A percentile compares a stretch with the other conserved stretches of the same genome.
phyloP scores from a whole-genome alignment of 148 eudicot genomes.

The Rhododendron vialii region DNA sequence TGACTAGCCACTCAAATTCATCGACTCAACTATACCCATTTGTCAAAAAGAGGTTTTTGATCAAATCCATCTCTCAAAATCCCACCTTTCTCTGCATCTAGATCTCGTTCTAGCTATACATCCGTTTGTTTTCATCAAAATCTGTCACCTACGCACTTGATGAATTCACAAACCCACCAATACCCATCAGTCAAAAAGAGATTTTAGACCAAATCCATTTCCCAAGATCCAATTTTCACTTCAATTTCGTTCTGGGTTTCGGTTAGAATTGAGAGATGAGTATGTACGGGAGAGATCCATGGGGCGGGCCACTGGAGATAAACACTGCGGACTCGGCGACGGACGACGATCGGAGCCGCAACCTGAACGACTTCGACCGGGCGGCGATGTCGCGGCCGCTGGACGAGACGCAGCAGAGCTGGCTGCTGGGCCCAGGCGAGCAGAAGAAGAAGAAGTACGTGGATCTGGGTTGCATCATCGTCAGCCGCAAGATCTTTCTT shows the following conservation, averaged over 20 bases:
- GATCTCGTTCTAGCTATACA: neutral
- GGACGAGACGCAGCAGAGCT: constrained; percentile 97
- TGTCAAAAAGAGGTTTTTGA: neutral
- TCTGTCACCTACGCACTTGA: neutral
- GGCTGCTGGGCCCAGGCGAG: constrained; percentile 85
- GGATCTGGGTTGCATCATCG: constrained; percentile 82
- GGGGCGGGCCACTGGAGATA: constrained; percentile 96
- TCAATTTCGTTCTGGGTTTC: neutral
- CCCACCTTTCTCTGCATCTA: neutral
- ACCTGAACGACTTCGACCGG: constrained; percentile 73
- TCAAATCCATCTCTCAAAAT: neutral
- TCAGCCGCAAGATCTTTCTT: constrained; percentile 69
- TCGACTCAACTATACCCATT: neutral
- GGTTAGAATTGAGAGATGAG: constrained; percentile 6
- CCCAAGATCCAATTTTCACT: neutral
- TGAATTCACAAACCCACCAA: neutral
- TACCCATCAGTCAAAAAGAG: neutral
- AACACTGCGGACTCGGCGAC: constrained; percentile 78
- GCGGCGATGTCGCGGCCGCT: constrained; percentile 79
- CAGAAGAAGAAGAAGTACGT: constrained; percentile 94
- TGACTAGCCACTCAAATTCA: neutral
- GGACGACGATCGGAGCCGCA: constrained; percentile 90
- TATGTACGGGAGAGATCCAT: constrained; percentile 96
- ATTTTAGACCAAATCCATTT: neutral
- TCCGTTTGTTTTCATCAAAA: neutral